phyloP scores from a whole-genome alignment of 805 yeast species.

The Brettanomyces anomalus region DNA sequence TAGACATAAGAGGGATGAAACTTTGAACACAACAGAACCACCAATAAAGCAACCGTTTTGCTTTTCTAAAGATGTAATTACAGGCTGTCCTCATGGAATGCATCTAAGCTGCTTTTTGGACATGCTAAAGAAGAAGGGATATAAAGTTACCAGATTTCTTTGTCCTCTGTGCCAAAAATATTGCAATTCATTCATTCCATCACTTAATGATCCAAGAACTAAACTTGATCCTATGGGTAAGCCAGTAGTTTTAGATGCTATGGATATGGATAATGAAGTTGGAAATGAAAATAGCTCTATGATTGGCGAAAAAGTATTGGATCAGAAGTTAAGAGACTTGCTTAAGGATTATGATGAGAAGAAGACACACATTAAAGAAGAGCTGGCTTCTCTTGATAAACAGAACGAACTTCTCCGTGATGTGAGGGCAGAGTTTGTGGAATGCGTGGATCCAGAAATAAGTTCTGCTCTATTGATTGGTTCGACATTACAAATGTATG shows the following conservation, averaged over 20 bases:
- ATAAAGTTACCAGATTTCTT: conserved; percentile 18
- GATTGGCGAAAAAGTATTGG: conserved; percentile 16
- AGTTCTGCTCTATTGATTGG: conserved; percentile 15
- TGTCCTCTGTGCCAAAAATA: conserved; percentile 45
- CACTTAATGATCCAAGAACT: conserved; percentile 24
- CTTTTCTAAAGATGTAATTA: conserved; percentile 24
- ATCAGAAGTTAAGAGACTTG: no score
- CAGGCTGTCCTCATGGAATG: conserved; percentile 46
- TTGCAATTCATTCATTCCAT: conserved; percentile 37
- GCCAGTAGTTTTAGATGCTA: conserved; percentile 11
- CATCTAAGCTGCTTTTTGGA: conserved; percentile 36
- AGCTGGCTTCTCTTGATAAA: no score
- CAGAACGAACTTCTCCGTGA: no score
- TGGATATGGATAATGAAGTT: conserved; percentile 17
- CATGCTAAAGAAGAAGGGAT: conserved; percentile 18
- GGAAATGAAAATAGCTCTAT: conserved; percentile 23
- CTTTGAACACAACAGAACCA: neutral
- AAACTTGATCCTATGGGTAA: conserved; percentile 15
- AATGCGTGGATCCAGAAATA: no score
- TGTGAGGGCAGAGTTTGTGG: no score
- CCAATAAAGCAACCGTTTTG: conserved; percentile 5
- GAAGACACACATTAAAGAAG: no score
- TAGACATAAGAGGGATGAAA: neutral
- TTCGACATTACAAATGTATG: conserved; percentile 47
- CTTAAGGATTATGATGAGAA: no score